Percentiles rank a stretch among this genome's conserved stretches.
These are phyloP conservation scores for Xerocomellus dryophilus DNA, from an alignment of 768 basidiomycete species.

Conservation along the genomic window DNA sequence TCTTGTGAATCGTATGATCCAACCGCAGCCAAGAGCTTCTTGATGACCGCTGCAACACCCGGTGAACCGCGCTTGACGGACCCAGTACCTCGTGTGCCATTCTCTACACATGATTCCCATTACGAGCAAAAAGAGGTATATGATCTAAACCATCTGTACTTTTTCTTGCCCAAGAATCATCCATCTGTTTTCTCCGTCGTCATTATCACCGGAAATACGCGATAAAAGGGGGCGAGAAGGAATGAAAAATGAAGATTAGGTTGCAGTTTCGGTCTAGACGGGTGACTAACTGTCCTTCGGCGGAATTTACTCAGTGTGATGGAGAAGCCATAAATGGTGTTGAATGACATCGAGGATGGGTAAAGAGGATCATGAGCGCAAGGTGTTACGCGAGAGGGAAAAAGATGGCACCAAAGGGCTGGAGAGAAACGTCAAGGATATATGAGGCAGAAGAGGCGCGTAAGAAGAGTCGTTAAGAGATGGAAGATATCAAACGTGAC, in stretches of 20 bases:
- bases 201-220: slow-evolving; percentile 8
- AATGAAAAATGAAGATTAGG: slow-evolving; percentile 20
- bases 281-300: slow-evolving; percentile 20
- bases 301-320: slow-evolving; percentile 28
- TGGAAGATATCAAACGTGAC: slow-evolving; percentile 31
- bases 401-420: slow-evolving; percentile 21
- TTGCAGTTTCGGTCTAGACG: slow-evolving; percentile 26
- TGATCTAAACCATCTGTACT: slow-evolving; percentile 18
- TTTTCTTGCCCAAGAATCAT: slow-evolving; percentile 20
- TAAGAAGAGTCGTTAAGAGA: slow-evolving; percentile 36
- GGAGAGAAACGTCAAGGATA: slow-evolving; percentile 33
- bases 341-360: slow-evolving; percentile 24
- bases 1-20: slow-evolving; percentile 24
- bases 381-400: slow-evolving; percentile 19
- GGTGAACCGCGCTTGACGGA: neutral
- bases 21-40: neutral
- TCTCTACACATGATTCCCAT: slow-evolving; percentile 19
- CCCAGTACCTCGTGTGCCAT: slow-evolving; percentile 17
- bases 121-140: slow-evolving; percentile 20
- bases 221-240: slow-evolving; percentile 2
- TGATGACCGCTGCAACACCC: neutral
- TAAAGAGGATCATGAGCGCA: slow-evolving; percentile 24
- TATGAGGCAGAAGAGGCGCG: slow-evolving; percentile 33
- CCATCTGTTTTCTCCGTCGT: slow-evolving; percentile 8
- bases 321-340: slow-evolving; percentile 17